Evolutionary conservation across 768 basidiomycete species (phyloP).

Genomic region (Lactifluus piperatus): DNA sequence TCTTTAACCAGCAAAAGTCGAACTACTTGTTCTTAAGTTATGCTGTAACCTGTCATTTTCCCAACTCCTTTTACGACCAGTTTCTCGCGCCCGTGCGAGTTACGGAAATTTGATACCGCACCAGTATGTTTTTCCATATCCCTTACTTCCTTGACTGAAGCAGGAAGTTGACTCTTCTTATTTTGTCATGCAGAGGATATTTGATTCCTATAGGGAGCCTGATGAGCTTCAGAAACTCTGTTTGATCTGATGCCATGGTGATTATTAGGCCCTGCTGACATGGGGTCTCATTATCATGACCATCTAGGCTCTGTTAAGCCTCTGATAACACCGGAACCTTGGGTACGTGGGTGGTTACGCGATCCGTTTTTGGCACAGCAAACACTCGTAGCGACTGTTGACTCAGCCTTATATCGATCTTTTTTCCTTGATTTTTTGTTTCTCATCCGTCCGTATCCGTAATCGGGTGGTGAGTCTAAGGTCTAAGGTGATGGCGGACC

Average conservation of each 20-base stretch:
- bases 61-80: too few species aligned
- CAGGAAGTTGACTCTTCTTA: neutral
- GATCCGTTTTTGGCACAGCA: neutral
- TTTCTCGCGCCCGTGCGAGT: too few species aligned
- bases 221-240: neutral
- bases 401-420: too few species aligned
- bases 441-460: too few species aligned
- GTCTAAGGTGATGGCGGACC: too few species aligned
- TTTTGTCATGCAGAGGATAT: neutral
- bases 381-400: neutral
- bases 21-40: too few species aligned
- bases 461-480: too few species aligned
- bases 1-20: too few species aligned
- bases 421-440: neutral
- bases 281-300: neutral
- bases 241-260: neutral
- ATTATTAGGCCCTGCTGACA: neutral
- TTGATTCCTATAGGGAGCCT: neutral
- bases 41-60: too few species aligned
- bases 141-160: neutral
- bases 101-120: too few species aligned
- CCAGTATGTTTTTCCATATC: neutral
- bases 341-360: neutral
- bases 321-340: neutral
- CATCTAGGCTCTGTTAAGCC: neutral